Conservation (phyloP, 2,329 filamentous ascomycete species). For the Epichloe gansuensis region DNA sequence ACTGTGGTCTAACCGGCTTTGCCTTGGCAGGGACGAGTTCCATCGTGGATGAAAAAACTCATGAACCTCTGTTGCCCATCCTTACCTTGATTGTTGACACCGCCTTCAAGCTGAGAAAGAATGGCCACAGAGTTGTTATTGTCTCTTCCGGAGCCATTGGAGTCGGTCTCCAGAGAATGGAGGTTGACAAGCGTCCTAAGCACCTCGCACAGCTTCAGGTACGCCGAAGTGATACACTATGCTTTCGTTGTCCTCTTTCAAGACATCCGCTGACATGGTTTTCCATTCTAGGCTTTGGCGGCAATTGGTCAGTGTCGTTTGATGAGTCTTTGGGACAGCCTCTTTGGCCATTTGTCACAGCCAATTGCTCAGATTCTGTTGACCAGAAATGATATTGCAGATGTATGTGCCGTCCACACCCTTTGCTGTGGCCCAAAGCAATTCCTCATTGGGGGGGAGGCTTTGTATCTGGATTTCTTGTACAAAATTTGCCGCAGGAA, state of each 20-base stretch:
- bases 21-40: conserved; percentile 70
- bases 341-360: conserved; percentile 79
- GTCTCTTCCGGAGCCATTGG: conserved; percentile 97
- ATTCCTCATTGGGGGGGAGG: not conserved
- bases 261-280: not conserved
- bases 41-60: conserved; percentile 93
- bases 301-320: conserved; percentile 93
- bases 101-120: conserved; percentile 69
- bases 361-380: conserved; percentile 90
- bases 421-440: too few species aligned
- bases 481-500: not conserved
- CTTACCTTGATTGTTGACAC: conserved; percentile 91
- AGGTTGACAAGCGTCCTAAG: conserved; percentile 76
- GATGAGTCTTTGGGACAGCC: conserved; percentile 87
- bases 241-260: not conserved
- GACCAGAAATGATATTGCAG: conserved; percentile 90
- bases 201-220: conserved; percentile 79
- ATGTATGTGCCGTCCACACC: conserved; percentile 40
- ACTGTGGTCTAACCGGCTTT: not conserved
- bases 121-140: conserved; percentile 89
- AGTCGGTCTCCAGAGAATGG: conserved; percentile 81
- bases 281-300: conserved; percentile 54
- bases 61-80: conserved; percentile 84
- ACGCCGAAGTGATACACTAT: conserved; percentile 7
- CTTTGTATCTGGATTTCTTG: not conserved